phyloP scores from a whole-genome alignment of 306 rosid species.

The apple (Malus domestica) region ASM211411v1 NC_041798.1:32659001-32659500 shows the following conservation, averaged over 20 bases:
- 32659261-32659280: not conserved
- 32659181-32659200: not conserved
- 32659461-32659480: constrained; percentile 16
- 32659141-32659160: no score
- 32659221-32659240: not conserved
- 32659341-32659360: not conserved
- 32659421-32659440: constrained; percentile 49
- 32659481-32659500: constrained; percentile 1
- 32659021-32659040: not conserved
- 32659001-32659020: not conserved
- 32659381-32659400: constrained; percentile 83
- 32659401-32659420: constrained; percentile 63
- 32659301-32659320: not conserved
- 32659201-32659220: not conserved
- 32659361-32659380: constrained; percentile 53
- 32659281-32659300: not conserved
- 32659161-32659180: no score
- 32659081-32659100: no score
- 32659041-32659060: not conserved
- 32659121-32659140: no score
- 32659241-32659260: not conserved
- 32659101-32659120: no score
- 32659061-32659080: no score
- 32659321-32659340: not conserved
- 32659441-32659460: not conserved